A percentile compares a stretch with the other conserved stretches of the same genome.
Conservation (phyloP, 1,284 basidiomycete genomes). For the Puccinia hordei region DNA sequence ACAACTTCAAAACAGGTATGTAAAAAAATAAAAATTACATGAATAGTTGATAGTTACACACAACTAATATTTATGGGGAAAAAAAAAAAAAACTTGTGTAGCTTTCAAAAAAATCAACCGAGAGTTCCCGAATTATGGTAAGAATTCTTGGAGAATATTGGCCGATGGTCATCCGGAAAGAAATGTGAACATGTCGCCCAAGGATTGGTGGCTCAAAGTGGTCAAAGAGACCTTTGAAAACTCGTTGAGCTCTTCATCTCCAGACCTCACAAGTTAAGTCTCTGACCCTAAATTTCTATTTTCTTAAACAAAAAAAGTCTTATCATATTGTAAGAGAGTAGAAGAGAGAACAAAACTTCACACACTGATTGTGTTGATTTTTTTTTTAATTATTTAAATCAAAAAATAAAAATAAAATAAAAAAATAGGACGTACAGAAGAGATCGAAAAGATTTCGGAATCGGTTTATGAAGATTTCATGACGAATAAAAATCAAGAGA, state of each 20-base stretch:
- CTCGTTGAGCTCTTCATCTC: not conserved
- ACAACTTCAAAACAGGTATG: constrained; percentile 17
- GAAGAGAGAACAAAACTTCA: not conserved
- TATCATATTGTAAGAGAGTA: not conserved
- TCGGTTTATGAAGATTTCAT: not conserved
- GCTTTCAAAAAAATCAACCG: constrained; percentile 23
- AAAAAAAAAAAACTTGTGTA: too few species aligned
- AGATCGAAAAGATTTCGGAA: constrained; percentile 15
- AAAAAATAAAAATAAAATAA: not conserved
- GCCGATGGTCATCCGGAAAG: not conserved
- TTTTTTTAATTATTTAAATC: too few species aligned
- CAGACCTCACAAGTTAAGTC: not conserved
- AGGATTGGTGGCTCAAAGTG: constrained; percentile 24
- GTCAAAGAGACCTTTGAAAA: constrained; percentile 3
- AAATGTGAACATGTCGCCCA: not conserved
- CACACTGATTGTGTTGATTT: too few species aligned
- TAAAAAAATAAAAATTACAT: too few species aligned
- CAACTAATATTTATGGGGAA: not conserved
- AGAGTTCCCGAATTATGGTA: constrained; percentile 25
- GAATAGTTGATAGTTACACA: not conserved
- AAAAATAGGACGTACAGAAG: not conserved
- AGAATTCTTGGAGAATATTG: not conserved
- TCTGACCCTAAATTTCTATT: not conserved
- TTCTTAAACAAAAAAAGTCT: too few species aligned
- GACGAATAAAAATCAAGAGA: constrained; percentile 4